phyloP scores from a whole-genome alignment of 2,329 filamentous ascomycete species.

The Plenodomus tracheiphilus region DNA sequence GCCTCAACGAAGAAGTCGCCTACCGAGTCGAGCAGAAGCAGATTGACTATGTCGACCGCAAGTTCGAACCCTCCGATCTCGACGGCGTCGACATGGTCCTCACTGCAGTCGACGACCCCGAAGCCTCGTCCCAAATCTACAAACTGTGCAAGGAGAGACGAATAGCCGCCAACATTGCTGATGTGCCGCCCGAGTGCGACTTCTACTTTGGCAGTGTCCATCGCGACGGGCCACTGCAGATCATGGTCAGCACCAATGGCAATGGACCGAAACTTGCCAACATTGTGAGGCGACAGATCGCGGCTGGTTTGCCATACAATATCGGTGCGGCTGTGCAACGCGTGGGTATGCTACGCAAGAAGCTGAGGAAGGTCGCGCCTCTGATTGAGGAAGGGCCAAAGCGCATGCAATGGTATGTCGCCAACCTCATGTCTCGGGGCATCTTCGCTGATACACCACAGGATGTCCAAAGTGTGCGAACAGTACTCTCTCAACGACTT shows the following conservation, averaged over 20 bases:
- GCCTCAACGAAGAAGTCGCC: slow-evolving; percentile 86
- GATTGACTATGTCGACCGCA: slow-evolving; percentile 77
- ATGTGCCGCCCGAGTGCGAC: slow-evolving; percentile 94
- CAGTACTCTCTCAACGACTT: slow-evolving; percentile 83
- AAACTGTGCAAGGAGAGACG: slow-evolving; percentile 84
- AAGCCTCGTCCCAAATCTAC: slow-evolving; percentile 88
- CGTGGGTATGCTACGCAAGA: slow-evolving; percentile 78
- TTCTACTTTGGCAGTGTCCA: slow-evolving; percentile 98
- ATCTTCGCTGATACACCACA: slow-evolving; percentile 39
- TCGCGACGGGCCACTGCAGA: slow-evolving; percentile 90
- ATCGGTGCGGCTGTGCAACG: slow-evolving; percentile 84
- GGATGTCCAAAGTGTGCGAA: slow-evolving; percentile 93
- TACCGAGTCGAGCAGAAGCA: slow-evolving; percentile 76
- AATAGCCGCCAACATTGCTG: slow-evolving; percentile 92
- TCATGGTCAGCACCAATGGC: slow-evolving; percentile 99
- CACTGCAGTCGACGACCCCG: slow-evolving; percentile 89
- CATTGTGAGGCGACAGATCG: slow-evolving; percentile 81
- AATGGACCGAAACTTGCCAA: slow-evolving; percentile 91
- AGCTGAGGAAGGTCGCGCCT: slow-evolving; percentile 77
- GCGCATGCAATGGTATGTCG: slow-evolving; percentile 78
- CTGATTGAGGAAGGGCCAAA: slow-evolving; percentile 74
- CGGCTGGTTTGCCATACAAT: slow-evolving; percentile 72
- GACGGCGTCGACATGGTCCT: slow-evolving; percentile 84
- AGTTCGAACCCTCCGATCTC: slow-evolving; percentile 85
- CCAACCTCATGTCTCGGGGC: neutral